These are phyloP conservation scores for Pichia sp. DNA, from an alignment of 1,139 yeast genomes.

Conservation along the genomic window DNA sequence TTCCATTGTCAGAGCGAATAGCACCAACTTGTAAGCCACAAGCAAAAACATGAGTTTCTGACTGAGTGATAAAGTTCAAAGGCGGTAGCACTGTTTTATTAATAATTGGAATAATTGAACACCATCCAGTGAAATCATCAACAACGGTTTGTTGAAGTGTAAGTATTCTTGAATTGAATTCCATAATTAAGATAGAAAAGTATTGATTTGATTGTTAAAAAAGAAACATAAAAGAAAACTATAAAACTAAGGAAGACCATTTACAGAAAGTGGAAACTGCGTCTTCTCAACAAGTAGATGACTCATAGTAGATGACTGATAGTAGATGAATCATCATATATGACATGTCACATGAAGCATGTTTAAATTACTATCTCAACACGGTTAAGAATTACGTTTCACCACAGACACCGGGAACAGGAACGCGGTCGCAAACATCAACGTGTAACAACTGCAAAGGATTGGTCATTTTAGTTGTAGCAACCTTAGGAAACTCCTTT, in stretches of 20 bases:
- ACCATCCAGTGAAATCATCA: background rate
- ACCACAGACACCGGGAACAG: background rate
- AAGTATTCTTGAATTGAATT: too few species aligned
- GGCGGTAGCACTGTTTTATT: background rate
- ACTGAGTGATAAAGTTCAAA: background rate
- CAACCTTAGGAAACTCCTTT: background rate
- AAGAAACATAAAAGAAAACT: too few species aligned
- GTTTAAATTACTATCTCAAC: too few species aligned
- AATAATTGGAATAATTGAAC: background rate
- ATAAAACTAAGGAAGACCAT: too few species aligned
- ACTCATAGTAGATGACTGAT: too few species aligned
- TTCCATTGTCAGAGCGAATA: constrained; percentile 1
- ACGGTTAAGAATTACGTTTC: background rate
- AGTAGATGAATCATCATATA: too few species aligned
- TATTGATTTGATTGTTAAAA: too few species aligned
- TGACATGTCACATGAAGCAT: too few species aligned
- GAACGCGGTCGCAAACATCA: background rate
- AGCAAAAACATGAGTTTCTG: background rate
- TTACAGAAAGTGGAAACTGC: too few species aligned
- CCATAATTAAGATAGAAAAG: too few species aligned
- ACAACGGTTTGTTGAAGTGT: too few species aligned
- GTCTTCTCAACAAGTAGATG: too few species aligned
- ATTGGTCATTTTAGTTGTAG: background rate
- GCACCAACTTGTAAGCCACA: background rate
- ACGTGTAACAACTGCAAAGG: background rate